phyloP scores from a whole-genome alignment of 495 filamentous ascomycete species.

The Penicillium pulvis region DNA sequence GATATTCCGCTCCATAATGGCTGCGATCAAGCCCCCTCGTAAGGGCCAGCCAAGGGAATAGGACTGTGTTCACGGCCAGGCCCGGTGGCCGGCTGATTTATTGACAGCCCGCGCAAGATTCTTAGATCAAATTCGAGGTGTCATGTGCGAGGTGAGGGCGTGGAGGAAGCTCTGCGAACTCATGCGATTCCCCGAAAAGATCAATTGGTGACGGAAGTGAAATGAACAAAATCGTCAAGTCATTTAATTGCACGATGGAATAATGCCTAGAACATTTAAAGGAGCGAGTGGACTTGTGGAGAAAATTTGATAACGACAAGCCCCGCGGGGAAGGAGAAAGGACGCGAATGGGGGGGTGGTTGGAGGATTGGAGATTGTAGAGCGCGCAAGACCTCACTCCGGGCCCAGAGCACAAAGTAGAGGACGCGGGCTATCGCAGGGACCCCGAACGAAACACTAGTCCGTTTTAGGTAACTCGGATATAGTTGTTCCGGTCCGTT shows the following conservation, averaged over 20 bases:
- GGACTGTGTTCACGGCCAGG: slow-evolving; percentile 39
- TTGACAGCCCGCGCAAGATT: slow-evolving; percentile 35
- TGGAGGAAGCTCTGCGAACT: slow-evolving; percentile 39
- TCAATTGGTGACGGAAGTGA: slow-evolving; percentile 30
- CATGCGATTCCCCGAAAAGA: slow-evolving; percentile 58
- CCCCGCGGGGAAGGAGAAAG: slow-evolving; percentile 34
- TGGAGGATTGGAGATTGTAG: slow-evolving; percentile 38
- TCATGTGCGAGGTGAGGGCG: slow-evolving; percentile 53
- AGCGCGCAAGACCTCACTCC: slow-evolving; percentile 35
- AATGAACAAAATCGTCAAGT: slow-evolving; percentile 36
- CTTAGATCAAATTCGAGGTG: slow-evolving; percentile 23
- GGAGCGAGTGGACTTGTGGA: slow-evolving; percentile 60
- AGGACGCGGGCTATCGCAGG: slow-evolving; percentile 40
- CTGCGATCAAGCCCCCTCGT: slow-evolving; percentile 25
- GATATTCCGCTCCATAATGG: slow-evolving; percentile 54
- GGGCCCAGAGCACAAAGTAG: slow-evolving; percentile 38
- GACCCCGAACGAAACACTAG: slow-evolving; percentile 49
- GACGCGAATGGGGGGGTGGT: slow-evolving; percentile 42
- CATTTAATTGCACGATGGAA: slow-evolving; percentile 55
- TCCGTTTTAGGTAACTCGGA: slow-evolving; percentile 35
- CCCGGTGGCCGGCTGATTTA: slow-evolving; percentile 43
- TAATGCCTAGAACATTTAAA: slow-evolving; percentile 52
- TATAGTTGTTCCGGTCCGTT: slow-evolving; percentile 29
- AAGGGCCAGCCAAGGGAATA: slow-evolving; percentile 29
- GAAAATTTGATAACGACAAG: slow-evolving; percentile 58